Evolutionary conservation across 495 filamentous ascomycete species (phyloP).

Genomic region (Xylaria bambusicola): DNA sequence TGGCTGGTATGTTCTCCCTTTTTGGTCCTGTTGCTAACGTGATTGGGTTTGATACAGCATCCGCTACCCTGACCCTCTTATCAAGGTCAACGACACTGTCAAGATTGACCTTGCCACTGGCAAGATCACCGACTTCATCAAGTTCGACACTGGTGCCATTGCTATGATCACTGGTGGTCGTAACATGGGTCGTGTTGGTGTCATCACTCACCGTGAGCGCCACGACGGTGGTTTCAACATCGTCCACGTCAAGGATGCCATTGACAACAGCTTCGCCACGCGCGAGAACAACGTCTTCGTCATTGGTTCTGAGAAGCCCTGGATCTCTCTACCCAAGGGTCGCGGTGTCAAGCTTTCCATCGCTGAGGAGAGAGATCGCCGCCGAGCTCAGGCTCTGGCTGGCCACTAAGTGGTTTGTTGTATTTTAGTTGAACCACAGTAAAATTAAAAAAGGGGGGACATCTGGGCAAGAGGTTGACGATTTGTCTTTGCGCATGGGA

Average conservation of each 20-base stretch:
- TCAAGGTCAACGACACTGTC: slow-evolving; percentile 99
- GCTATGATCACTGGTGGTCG: slow-evolving; percentile 98
- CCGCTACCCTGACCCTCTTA: slow-evolving; percentile 94
- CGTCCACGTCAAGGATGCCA: slow-evolving; percentile 98
- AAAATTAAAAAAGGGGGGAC: slow-evolving; percentile 26
- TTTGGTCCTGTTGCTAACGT: slow-evolving; percentile 44
- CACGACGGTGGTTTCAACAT: slow-evolving; percentile 99
- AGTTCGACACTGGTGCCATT: slow-evolving; percentile 95
- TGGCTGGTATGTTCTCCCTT: slow-evolving; percentile 49
- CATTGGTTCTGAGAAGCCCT: slow-evolving; percentile 96
- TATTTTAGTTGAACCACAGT: slow-evolving; percentile 8
- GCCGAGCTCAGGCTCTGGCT: slow-evolving; percentile 76
- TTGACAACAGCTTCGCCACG: slow-evolving; percentile 99
- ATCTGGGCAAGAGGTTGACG: slow-evolving; percentile 31
- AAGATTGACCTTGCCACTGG: slow-evolving; percentile 96
- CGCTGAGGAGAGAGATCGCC: slow-evolving; percentile 96
- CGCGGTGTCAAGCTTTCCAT: slow-evolving; percentile 99
- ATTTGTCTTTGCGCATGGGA: slow-evolving; percentile 36
- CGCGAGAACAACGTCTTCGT: slow-evolving; percentile 98
- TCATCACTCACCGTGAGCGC: slow-evolving; percentile 98
- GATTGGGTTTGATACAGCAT: slow-evolving; percentile 61
- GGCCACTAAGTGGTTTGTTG: slow-evolving; percentile 47
- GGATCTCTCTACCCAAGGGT: slow-evolving; percentile 98
- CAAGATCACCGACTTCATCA: slow-evolving; percentile 95
- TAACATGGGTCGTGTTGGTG: slow-evolving; percentile 99